Percentiles rank a stretch among this genome's conserved stretches.
phyloP scores from a whole-genome alignment of 2,329 filamentous ascomycete species.

The Hypoxylon sp. region DNA sequence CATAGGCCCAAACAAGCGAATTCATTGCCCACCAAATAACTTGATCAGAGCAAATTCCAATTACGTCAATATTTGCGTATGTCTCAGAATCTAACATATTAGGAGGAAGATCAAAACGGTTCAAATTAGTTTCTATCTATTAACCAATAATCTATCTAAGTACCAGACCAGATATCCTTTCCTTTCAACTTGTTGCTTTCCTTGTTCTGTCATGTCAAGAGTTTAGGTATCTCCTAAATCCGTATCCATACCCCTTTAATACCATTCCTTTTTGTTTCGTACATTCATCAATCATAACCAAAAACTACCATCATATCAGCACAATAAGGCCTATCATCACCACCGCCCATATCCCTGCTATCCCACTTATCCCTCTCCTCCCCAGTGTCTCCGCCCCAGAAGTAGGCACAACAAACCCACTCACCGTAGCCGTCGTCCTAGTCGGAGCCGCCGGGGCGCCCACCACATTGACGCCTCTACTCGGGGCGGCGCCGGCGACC shows the following conservation, averaged over 20 bases:
- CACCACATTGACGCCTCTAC: neutral
- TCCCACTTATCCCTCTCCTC: neutral
- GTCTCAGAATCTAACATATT: neutral
- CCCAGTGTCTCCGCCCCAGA: neutral
- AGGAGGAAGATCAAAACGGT: neutral
- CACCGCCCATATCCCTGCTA: neutral
- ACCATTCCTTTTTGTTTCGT: conserved; percentile 3
- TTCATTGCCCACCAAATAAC: neutral
- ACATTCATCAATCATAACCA: conserved; percentile 16
- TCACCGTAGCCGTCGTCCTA: conserved; percentile 8
- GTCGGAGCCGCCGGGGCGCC: conserved; percentile 15
- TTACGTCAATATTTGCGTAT: neutral
- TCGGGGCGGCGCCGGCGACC: conserved; percentile 1
- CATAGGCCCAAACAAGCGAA: neutral
- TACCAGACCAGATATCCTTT: neutral
- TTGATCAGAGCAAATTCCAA: neutral
- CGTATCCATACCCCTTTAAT: neutral
- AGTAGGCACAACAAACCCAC: conserved; percentile 11
- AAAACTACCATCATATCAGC: conserved; percentile 12
- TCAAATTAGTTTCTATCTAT: conserved; percentile 16
- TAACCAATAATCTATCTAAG: conserved; percentile 2
- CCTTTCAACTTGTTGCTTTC: neutral
- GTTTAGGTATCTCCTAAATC: conserved; percentile 11
- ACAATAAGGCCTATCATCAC: neutral
- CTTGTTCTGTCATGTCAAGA: neutral